A percentile compares a stretch with the other conserved stretches of the same genome.
phyloP scores from a whole-genome alignment of 208 protist genomes.

The Wallacemonas sp. region DNA sequence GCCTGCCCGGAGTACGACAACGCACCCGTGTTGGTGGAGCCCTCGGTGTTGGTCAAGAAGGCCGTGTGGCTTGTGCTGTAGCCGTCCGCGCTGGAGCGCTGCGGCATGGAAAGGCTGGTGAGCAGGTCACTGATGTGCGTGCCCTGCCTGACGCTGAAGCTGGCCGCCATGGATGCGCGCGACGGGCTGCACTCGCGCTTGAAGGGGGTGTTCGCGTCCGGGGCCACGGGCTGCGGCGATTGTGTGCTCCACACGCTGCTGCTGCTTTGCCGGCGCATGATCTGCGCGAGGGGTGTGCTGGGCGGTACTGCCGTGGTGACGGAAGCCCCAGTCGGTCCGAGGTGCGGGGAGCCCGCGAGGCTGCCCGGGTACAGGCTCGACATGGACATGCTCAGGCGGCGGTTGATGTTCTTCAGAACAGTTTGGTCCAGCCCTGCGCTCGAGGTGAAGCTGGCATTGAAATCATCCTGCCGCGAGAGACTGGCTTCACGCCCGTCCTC shows the following conservation, averaged over 20 bases:
- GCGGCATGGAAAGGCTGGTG: slow-evolving; percentile 41
- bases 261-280: slow-evolving; percentile 5
- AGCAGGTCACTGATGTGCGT: slow-evolving; percentile 20
- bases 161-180: slow-evolving; percentile 22
- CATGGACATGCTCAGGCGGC: slow-evolving; percentile 13
- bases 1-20: background rate
- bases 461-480: slow-evolving; percentile 8
- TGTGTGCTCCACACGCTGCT: slow-evolving; percentile 2
- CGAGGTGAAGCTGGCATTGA: slow-evolving; percentile 6
- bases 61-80: slow-evolving; percentile 3
- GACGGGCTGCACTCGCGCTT: slow-evolving; percentile 52
- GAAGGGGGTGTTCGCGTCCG: slow-evolving; percentile 13
- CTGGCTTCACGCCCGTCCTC: background rate
- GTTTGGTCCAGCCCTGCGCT: background rate
- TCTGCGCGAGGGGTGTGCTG: slow-evolving; percentile 1
- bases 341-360: background rate
- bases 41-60: slow-evolving; percentile 7
- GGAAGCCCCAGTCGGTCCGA: background rate
- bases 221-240: slow-evolving; percentile 25
- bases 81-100: slow-evolving; percentile 18
- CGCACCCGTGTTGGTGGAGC: background rate
- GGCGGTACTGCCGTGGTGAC: background rate
- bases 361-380: background rate
- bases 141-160: background rate
- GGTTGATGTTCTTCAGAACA: slow-evolving; percentile 12